phyloP scores from a whole-genome alignment of 305 asterid species.

The Fraxinus ornus region DNA sequence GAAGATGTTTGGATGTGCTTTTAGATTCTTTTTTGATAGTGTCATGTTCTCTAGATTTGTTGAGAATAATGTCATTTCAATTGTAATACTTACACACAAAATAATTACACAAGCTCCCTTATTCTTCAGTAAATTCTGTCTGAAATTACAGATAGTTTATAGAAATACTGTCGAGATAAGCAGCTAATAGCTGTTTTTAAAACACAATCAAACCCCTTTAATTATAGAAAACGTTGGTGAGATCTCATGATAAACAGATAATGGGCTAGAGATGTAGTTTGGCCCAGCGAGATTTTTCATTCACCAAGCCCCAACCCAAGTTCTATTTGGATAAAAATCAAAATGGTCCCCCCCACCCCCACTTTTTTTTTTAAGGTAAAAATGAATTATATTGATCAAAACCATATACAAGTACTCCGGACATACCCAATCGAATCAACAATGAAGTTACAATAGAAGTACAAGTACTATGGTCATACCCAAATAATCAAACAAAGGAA shows the following conservation, averaged over 20 bases:
- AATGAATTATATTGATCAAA: no score
- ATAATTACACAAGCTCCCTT: no score
- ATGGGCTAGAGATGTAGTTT: neutral
- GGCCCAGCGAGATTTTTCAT: neutral
- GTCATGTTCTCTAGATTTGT: neutral
- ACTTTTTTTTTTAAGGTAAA: no score
- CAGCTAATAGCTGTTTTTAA: neutral
- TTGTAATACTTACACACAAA: neutral
- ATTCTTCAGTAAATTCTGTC: neutral
- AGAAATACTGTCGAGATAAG: neutral
- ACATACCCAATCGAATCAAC: no score
- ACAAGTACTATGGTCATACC: no score
- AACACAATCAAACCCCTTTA: neutral
- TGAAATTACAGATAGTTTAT: no score
- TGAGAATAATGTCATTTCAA: neutral
- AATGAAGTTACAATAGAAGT: no score
- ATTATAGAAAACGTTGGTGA: neutral
- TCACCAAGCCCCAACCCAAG: neutral
- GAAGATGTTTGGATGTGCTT: neutral
- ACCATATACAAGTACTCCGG: no score
- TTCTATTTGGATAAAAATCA: no score
- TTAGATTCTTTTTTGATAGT: no score
- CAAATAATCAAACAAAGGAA: no score
- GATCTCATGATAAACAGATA: neutral
- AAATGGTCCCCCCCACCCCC: no score